These are phyloP conservation scores for Halophytophthora polymorphica DNA, from an alignment of 352 stramenopile genomes.

Conservation along the genomic window DNA sequence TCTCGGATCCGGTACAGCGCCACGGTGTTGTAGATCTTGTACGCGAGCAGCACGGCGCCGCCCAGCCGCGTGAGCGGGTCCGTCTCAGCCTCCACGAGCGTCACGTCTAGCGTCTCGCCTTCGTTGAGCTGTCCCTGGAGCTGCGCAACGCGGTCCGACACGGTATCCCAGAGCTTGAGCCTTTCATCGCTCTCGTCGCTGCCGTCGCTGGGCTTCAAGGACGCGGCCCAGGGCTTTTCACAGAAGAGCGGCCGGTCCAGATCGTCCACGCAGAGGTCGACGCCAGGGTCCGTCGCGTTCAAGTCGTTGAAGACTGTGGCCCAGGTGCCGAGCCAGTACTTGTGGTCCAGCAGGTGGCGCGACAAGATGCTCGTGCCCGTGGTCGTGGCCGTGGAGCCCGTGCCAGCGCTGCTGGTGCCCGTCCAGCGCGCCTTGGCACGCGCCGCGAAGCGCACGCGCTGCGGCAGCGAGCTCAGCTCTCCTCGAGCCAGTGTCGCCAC, in stretches of 20 bases:
- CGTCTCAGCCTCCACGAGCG: conserved; percentile 45
- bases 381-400: conserved; percentile 16
- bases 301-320: conserved; percentile 41
- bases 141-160: conserved; percentile 26
- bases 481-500: conserved; percentile 37
- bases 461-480: conserved; percentile 38
- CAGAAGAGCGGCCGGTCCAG: conserved; percentile 52
- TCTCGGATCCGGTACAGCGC: conserved; percentile 40
- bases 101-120: conserved; percentile 39
- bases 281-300: conserved; percentile 24
- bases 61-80: conserved; percentile 48
- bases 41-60: conserved; percentile 39
- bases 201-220: conserved; percentile 7
- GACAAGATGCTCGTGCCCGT: conserved; percentile 43
- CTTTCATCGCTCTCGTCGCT: conserved; percentile 4
- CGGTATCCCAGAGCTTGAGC: conserved; percentile 33
- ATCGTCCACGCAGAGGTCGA: conserved; percentile 53
- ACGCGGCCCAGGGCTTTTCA: conserved; percentile 48
- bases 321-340: conserved; percentile 59
- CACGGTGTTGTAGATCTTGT: conserved; percentile 57
- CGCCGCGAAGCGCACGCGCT: conserved; percentile 47
- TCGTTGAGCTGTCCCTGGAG: conserved; percentile 25
- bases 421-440: conserved; percentile 51
- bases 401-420: conserved; percentile 28
- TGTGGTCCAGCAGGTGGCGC: conserved; percentile 50